Percentiles rank a stretch among this genome's conserved stretches.
phyloP scores from a whole-genome alignment of 306 rosid genomes.

The Lupinus albus region DNA sequence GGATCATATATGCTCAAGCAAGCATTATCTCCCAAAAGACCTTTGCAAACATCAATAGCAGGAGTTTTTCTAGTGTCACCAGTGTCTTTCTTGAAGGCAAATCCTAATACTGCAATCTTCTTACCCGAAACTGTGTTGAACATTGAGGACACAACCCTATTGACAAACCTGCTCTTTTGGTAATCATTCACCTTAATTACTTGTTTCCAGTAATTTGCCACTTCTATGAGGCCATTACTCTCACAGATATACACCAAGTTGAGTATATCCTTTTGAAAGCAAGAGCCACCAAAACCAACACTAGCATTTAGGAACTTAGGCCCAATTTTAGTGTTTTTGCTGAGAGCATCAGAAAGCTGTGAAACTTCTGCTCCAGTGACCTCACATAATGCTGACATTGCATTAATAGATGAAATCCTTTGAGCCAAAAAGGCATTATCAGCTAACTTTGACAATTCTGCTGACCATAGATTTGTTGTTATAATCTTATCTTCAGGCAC shows the following conservation, averaged over 20 bases:
- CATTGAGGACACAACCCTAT: constrained; percentile 75
- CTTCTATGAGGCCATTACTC: constrained; percentile 75
- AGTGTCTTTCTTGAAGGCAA: constrained; percentile 84
- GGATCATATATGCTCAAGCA: constrained; percentile 72
- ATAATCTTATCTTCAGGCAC: constrained; percentile 72
- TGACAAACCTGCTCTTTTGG: constrained; percentile 77
- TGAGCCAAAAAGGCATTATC: constrained; percentile 85
- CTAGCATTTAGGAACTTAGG: constrained; percentile 70
- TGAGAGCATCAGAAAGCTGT: constrained; percentile 68
- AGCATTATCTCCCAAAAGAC: constrained; percentile 71
- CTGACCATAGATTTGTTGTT: constrained; percentile 79
- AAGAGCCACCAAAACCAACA: constrained; percentile 93
- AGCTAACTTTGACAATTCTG: constrained; percentile 82
- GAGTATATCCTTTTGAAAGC: constrained; percentile 83
- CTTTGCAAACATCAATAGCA: constrained; percentile 83
- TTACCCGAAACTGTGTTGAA: constrained; percentile 82
- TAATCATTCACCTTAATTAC: constrained; percentile 82
- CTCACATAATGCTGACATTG: constrained; percentile 86
- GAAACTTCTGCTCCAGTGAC: constrained; percentile 81
- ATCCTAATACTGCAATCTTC: constrained; percentile 75
- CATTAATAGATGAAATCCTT: constrained; percentile 80
- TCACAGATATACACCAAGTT: constrained; percentile 80
- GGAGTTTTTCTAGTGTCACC: constrained; percentile 87
- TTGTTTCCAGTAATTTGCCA: constrained; percentile 77
- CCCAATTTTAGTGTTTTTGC: constrained; percentile 75